Evolutionary conservation across 2,329 filamentous ascomycete species (phyloP), one percentile per base, ranked within the genome.

Genomic region (Colletotrichum falcatum): DNA sequence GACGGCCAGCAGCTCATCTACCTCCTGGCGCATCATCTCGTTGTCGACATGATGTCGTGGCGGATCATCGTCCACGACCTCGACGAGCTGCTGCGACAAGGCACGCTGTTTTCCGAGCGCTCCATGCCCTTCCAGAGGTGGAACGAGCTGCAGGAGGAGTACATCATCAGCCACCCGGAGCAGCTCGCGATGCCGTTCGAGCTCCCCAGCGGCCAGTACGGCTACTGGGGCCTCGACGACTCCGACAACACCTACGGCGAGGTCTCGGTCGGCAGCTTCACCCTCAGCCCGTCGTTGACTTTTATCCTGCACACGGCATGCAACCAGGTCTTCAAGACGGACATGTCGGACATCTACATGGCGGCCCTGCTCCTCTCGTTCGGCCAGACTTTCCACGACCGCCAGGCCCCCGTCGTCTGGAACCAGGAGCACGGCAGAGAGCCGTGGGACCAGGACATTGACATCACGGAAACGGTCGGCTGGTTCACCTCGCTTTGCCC

Each of bases 401-500:
- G 88, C 23, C 71, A 74, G 0, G 77, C 81, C 0, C 88, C 88
- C 0, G 84, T 84, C 1, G 74, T 90, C 0, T 90, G 86, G 86
- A 86, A 85, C 64, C 84, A 86, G 71, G 85, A 87, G 70, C 81
- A 84, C 46, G 86, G 86, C 20, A 80, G 86, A 20, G 78, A 83
- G n/a, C 76, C 79, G 2, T 81, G 82, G 71, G 83, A 83, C 33
- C 76, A 78, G 0, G 83, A 84, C 20, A 79, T 86, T 16, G 86
- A 90, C 76, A 82, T 89, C 0, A 83, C 84, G 5, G 81, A 87
- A 61, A 90, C 88, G 0, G 87, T 90, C 0, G 88, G 88, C 2
- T 90, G 87, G 87, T 89, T 90, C 72, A 89, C 87, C 2, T 84
- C 87, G 0, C 78, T 90, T 16, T 87, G 84, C 59, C 88, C 88